phyloP scores from a whole-genome alignment of 2,329 filamentous ascomycete genomes.

The Neophaeococcomyces mojaviensis region DNA sequence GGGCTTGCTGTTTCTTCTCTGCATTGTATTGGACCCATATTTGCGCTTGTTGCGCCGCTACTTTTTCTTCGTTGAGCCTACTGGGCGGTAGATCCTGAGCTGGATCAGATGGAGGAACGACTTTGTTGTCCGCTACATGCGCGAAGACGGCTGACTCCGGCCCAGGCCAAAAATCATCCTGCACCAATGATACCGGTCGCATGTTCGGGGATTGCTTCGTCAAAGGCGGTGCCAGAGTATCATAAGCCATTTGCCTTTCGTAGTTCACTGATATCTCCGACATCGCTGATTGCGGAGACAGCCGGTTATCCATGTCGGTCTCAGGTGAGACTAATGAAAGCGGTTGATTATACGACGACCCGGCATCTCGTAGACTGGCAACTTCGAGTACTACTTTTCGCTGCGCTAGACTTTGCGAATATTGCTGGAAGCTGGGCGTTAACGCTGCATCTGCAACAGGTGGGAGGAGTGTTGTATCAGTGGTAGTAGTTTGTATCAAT shows the following conservation, averaged over 20 bases:
- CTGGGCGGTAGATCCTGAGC: constrained; percentile 12
- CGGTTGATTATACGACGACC: constrained; percentile 7
- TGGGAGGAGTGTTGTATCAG: neutral
- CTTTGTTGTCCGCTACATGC: constrained; percentile 11
- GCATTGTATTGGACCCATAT: neutral
- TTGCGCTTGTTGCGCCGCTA: neutral
- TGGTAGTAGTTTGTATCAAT: constrained; percentile 4
- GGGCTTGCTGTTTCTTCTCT: neutral
- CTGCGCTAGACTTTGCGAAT: neutral
- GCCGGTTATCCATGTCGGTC: constrained; percentile 8
- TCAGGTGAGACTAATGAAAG: constrained; percentile 9
- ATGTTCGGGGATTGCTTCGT: constrained; percentile 15
- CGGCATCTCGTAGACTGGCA: constrained; percentile 2
- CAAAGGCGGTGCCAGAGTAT: constrained; percentile 14
- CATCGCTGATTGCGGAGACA: constrained; percentile 13
- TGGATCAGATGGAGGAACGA: constrained; percentile 15
- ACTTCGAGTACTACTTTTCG: constrained; percentile 5
- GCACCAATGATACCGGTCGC: constrained; percentile 6
- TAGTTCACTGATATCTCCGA: constrained; percentile 4
- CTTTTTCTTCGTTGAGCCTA: neutral
- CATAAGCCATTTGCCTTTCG: constrained; percentile 14
- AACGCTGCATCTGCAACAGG: neutral
- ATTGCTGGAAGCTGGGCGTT: neutral
- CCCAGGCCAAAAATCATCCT: constrained; percentile 9
- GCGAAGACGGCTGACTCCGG: constrained; percentile 18